Conservation (phyloP, 2,329 filamentous ascomycete species). For the Pseudodiploospora longispora region DNA sequence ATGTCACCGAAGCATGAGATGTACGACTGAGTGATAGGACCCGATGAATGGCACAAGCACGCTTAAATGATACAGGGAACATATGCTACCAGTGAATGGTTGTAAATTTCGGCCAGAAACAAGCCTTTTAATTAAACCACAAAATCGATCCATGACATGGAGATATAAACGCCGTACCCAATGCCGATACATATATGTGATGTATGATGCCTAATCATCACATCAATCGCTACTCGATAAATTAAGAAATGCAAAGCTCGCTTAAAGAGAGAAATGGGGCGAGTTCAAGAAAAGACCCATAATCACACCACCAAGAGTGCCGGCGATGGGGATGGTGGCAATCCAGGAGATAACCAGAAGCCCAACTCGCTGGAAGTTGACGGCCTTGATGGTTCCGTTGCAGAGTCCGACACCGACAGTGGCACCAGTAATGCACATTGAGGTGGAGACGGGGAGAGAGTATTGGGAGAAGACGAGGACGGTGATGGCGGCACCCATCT, state of each 20-base stretch:
- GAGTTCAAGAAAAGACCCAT: slow-evolving; percentile 34
- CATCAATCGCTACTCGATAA: no score
- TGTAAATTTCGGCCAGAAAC: no score
- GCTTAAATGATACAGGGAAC: no score
- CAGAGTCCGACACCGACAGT: slow-evolving; percentile 72
- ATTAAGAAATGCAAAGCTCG: neutral
- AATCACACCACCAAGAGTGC: slow-evolving; percentile 30
- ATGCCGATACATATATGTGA: no score
- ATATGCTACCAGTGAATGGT: no score
- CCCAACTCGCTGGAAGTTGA: slow-evolving; percentile 68
- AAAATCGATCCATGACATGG: no score
- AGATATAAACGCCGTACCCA: no score
- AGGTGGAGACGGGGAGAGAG: slow-evolving; percentile 67
- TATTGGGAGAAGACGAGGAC: slow-evolving; percentile 69
- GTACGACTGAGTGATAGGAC: no score
- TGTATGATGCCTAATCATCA: no score
- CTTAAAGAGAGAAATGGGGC: slow-evolving; percentile 23
- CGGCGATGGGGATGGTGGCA: slow-evolving; percentile 36
- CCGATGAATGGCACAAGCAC: no score
- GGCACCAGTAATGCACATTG: slow-evolving; percentile 73
- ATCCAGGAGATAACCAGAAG: slow-evolving; percentile 58
- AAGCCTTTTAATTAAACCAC: no score
- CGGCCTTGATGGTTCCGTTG: slow-evolving; percentile 62
- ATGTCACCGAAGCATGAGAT: no score
- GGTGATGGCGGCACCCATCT: slow-evolving; percentile 71